Conservation (phyloP, 2,329 filamentous ascomycete species). For the Volutella citrinella region DNA sequence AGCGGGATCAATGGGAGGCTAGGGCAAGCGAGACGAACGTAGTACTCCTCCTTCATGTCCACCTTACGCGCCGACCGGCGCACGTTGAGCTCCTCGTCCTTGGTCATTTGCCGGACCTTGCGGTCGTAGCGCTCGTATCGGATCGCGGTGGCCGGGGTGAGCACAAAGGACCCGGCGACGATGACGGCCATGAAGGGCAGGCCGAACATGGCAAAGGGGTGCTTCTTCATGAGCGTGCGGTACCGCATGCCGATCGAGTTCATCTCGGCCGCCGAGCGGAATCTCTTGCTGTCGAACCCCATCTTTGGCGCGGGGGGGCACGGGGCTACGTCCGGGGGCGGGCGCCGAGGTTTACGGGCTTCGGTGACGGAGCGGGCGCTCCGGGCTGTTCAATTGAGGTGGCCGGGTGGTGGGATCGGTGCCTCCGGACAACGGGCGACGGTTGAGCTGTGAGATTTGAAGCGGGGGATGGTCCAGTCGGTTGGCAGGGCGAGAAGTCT, state of each 20-base stretch:
- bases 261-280: constrained; percentile 62
- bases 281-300: constrained; percentile 69
- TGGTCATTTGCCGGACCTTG: constrained; percentile 78
- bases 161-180: constrained; percentile 86
- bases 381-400: no score
- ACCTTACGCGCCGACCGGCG: constrained; percentile 68
- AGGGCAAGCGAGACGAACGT: constrained; percentile 70
- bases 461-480: no score
- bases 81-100: constrained; percentile 83
- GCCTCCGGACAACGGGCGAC: no score
- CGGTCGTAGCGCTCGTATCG: constrained; percentile 92
- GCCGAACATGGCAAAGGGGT: constrained; percentile 90
- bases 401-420: no score
- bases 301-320: constrained; percentile 29
- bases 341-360: no score
- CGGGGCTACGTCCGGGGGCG: no score
- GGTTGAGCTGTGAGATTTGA: no score
- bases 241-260: constrained; percentile 73
- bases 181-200: constrained; percentile 90
- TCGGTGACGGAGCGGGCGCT: no score
- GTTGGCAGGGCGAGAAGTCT: no score
- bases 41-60: constrained; percentile 83
- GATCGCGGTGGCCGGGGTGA: constrained; percentile 90
- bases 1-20: no score
- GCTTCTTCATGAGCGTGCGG: constrained; percentile 68